Base-by-base conservation (phyloP, 169 alveolate genomes). In the Plasmodium berghei region DNA sequence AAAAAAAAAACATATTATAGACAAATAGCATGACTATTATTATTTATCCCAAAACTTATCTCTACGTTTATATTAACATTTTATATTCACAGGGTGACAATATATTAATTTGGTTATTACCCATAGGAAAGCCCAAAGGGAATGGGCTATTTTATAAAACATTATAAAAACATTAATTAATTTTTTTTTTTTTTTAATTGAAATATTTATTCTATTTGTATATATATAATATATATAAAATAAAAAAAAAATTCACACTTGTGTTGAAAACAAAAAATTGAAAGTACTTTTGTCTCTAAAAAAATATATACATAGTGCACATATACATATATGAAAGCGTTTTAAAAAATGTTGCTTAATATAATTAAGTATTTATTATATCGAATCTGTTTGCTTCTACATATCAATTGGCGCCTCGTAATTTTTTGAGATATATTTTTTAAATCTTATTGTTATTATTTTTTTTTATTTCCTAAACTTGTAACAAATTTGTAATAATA, bases 51-150 rank as follows among this genome's bases (percentile, higher is more conserved):
- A 1, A 34, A 34, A 3, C 16, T 64, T 49, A 24, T 49, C 26
- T 26, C 74, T 48, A 16, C 73, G 12, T 49, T 58, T 45, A 10
- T 48, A 48, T 26, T 40, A 58, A 14, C 42, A 16, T 58, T 9
- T 42, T 12, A n/a, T 9, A 22, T 45, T 52, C 24, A 18, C 54
- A 73, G 87, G 87, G 87, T 28, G 87, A 73, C n/a, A 73, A 73
- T 52, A 6, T 73, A 18, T 46, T 73, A 45, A 10, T 58, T 46
- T 73, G 87, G 87, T 28, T 73, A 46, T 24, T 73, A 28, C 87
- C 87, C n/a, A 22, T 73, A n/a, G 87, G 87, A 28, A 48, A 52
- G 18, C 87, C 87, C 28, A 73, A 73, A 59, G 87, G 87, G 26
- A 59, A 73, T 45, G 87, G 87, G 18, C 61, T 73, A 22, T 73